phyloP scores from a whole-genome alignment of 306 rosid species.

The Amphicarpaea edgeworthii region DNA sequence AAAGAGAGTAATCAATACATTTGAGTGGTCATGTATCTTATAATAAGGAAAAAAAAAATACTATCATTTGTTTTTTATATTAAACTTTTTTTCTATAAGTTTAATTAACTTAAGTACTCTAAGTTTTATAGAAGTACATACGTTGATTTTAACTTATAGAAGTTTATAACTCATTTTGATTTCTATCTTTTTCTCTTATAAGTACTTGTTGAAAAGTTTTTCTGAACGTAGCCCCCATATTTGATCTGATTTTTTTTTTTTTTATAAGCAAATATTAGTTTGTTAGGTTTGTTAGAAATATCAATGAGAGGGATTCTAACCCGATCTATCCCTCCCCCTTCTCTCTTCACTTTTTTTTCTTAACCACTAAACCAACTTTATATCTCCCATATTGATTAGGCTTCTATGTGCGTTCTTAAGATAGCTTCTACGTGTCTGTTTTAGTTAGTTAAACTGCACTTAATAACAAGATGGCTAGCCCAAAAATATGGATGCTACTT shows the following conservation, averaged over 20 bases:
- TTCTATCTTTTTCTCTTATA: background rate
- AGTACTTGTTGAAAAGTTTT: background rate
- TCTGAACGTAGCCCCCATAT: background rate
- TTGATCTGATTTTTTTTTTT: too few relatives aligned
- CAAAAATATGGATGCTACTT: background rate
- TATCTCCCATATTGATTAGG: too few relatives aligned
- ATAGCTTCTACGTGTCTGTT: background rate
- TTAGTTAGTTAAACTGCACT: background rate
- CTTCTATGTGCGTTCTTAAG: slow-evolving; percentile 13
- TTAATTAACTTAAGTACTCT: background rate
- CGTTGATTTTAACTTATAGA: background rate
- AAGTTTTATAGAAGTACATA: background rate
- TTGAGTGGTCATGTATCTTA: too few relatives aligned
- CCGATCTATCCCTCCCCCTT: too few relatives aligned
- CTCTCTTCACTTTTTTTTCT: too few relatives aligned
- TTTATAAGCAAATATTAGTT: too few relatives aligned
- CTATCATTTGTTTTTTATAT: background rate
- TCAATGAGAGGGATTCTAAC: too few relatives aligned
- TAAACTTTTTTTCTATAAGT: background rate
- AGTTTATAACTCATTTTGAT: too few relatives aligned
- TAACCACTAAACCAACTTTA: too few relatives aligned
- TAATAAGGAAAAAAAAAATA: too few relatives aligned
- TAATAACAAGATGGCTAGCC: background rate
- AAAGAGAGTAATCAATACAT: too few relatives aligned
- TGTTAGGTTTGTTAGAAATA: too few relatives aligned